Base-by-base conservation (phyloP, 208 protist species). In the Crithidia mellificae region DNA sequence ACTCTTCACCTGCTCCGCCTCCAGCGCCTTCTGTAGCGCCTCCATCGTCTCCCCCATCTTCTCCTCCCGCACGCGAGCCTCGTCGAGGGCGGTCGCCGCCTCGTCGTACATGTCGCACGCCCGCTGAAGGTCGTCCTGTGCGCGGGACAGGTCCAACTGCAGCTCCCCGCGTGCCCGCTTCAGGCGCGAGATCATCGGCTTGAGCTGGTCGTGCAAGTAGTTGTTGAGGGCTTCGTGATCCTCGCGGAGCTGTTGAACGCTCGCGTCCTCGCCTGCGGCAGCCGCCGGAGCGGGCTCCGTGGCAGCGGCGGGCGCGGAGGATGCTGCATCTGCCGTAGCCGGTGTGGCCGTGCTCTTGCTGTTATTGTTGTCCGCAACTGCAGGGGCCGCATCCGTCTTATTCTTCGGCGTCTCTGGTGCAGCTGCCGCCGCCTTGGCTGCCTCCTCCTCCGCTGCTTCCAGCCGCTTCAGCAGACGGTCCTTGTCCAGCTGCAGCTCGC, bases 41-140 rank as follows among this genome's bases (percentile, higher is more conserved):
- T 77, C 72, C 52, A 87, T 67, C 34, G 81, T 68, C 38, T 80
- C 77, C 6, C 63, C 56, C 64, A 81, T 78, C 56, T 87, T 87
- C 55, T 79, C 67, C 44, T 77, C 74, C 7, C 78, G 74, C 52
- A 75, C 59, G 14, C 39, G 63, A 7, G 66, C 67, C 36, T 77
- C 72, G 51, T 85, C 56, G n/a, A 78, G 47, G 0, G 67, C 68
- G 9, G 53, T 70, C 9, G 57, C 41, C 52, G 65, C 64, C 11
- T 71, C 68, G 3, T 84, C 59, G 17, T 74, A 61, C 38, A 66
- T 75, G 44, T 71, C 53, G 27, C 43, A 54, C 32, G 49, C 51
- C 25, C 63, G 53, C 46, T 69, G 56, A 14, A 83, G 36, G 6
- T 80, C 65, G 14, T 73, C 67, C 30, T 77, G 67, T 15, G 57